Evolutionary conservation across 116 monocot species (phyloP).

Genomic region (Dioscorea cayenensis): DNA sequence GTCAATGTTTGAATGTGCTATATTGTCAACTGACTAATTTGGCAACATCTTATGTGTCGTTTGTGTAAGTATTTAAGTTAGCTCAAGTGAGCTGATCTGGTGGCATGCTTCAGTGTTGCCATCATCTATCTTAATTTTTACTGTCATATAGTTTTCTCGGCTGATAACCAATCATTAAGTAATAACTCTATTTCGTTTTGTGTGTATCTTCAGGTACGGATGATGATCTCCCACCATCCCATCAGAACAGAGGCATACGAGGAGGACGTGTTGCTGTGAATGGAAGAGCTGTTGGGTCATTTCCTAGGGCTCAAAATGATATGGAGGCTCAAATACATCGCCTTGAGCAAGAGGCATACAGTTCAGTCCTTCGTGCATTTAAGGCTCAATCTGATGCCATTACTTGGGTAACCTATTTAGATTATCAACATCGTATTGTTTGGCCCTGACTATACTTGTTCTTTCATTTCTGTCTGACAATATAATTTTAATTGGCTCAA

Average conservation of each 20-base stretch:
- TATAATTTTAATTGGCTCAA: conserved; percentile 1
- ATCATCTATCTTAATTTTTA: not conserved
- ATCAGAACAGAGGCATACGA: conserved; percentile 47
- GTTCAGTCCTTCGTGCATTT: conserved; percentile 68
- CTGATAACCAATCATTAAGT: not conserved
- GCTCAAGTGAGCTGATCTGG: not conserved
- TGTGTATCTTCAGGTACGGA: conserved; percentile 37
- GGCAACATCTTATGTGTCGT: too few relatives aligned
- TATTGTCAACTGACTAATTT: too few relatives aligned
- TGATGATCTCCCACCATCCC: conserved; percentile 81
- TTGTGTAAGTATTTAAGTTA: not conserved
- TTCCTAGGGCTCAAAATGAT: conserved; percentile 33
- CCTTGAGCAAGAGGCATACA: conserved; percentile 76
- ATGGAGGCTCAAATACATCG: conserved; percentile 71
- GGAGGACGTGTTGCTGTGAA: conserved; percentile 36
- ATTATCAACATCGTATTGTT: not conserved
- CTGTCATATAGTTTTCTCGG: not conserved
- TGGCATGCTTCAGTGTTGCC: not conserved
- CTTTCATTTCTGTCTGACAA: not conserved
- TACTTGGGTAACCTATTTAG: conserved; percentile 54
- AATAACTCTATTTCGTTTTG: not conserved
- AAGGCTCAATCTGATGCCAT: conserved; percentile 88
- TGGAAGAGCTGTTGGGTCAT: conserved; percentile 33
- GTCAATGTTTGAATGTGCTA: too few relatives aligned
- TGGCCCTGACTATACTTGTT: not conserved